Evolutionary conservation across 2,329 filamentous ascomycete genomes (phyloP), one percentile per base, ranked within the genome.

Genomic region (Ophiocordyceps camponoti-saundersi): DNA sequence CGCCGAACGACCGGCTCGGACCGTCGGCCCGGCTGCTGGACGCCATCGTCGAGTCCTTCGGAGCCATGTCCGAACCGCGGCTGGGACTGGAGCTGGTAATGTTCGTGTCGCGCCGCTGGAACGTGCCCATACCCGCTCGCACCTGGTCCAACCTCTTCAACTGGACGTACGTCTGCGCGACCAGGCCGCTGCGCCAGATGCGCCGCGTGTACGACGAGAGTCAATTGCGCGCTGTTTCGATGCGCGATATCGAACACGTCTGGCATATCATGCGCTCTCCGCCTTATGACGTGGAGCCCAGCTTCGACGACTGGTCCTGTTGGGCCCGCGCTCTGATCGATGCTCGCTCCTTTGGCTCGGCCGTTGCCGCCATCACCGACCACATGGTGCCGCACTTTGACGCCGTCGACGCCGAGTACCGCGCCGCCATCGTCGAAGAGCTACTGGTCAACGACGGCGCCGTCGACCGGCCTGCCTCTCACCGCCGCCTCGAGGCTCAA

Each of bases 91-190:
- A 73, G 40, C 55, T 82, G 1, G 62, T 88, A 13, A 71, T 82
- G 49, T 75, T 75, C 53, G 59, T 89, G 44, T 80, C 83, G 0
- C 62, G 62, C 1, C 65, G 66, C 7, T 85, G 82, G 60, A 51
- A 64, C 1, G 62, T 90, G 22, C 51, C 65, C 1, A 76, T 90
- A 36, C 63, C 76, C 0, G 54, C 57, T 7, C 57, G 68, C 6
- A 68, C 78, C 18, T 90, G 85, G 85, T 68, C 70, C 8, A 73
- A 80, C 47, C 61, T 90, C 2, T 65, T 89, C 16, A 69, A 77
- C 50, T 85, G 82, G 73, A 72, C 80, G 0, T 81, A 77, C 54
- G 65, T 84, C 11, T 67, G 79, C 40, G 64, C 58, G 50, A 65
- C 56, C 41, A 67, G 62, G 48, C 62, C 61, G 44, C 60, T 54